Base-by-base conservation (phyloP, 805 yeast species). In the Wickerhamomyces mucosus region DNA sequence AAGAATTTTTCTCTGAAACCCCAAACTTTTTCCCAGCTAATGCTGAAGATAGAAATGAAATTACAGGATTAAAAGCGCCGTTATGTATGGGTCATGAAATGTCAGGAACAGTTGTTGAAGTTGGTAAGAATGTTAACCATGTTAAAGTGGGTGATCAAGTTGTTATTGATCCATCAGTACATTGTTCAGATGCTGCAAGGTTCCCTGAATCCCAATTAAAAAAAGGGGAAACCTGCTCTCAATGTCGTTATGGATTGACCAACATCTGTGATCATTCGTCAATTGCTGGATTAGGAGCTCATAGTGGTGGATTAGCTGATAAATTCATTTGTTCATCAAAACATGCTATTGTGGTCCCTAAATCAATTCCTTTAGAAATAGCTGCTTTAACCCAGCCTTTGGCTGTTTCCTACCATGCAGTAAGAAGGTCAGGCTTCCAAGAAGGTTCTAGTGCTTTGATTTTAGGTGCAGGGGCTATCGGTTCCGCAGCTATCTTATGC, bases 351-450 rank as follows among this genome's bases (percentile, higher is more conserved):
- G 52, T 58, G 33, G 53, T 68, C 27, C 72, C 72, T 21, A 53
- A 58, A 17, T 39, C 45, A 4, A 53, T 66, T 21, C 58, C 65
- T 39, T 41, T 53, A 45, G 65, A 59, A 36, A 51, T 58, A 22
- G 74, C 74, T 5, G 78, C 78, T 2, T 51, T 74, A 30, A 60
- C 67, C 21, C 78, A 74, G 50, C 80, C 81, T 4, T 50, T 74
- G 26, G 56, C 74, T 7, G 79, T 74, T 13, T 65, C 78, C 1
- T 72, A 74, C 68, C 80, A 75, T 42, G 78, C 78, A 1, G 69
- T 66, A 4, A 43, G 64, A 37, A 55, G 55, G 15, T 50, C 69
- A 0, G 50, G 53, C 7, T 55, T 67, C 40, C 34, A 50, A 32
- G 50, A 43, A 8, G 75, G 74, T 15, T 58, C 64, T 23, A 49